Evolutionary conservation across 2,329 filamentous ascomycete genomes (phyloP).

Genomic region (Ophiostoma pallidulum): DNA sequence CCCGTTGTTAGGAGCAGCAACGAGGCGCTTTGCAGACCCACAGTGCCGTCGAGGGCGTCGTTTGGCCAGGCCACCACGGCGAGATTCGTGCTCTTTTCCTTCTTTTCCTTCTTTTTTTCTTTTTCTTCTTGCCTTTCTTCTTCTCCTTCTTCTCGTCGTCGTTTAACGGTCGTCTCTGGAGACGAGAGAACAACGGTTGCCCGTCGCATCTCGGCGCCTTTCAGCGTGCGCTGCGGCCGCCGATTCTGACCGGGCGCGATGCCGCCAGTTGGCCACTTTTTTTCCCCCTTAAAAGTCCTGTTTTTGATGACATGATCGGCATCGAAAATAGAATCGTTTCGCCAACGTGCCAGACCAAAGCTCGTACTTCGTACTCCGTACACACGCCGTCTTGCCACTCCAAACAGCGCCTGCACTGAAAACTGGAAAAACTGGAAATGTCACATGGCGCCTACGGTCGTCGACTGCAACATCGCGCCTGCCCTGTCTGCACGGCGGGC

Average conservation of each 20-base stretch:
- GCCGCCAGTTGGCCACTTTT: constrained; percentile 5
- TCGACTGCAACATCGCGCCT: constrained; percentile 5
- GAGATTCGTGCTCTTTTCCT: not conserved
- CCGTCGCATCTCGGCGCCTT: not conserved
- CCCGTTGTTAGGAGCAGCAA: constrained; percentile 9
- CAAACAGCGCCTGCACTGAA: too few relatives aligned
- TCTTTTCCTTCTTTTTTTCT: not conserved
- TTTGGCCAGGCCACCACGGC: not conserved
- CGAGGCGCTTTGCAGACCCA: not conserved
- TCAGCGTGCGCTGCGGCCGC: too few relatives aligned
- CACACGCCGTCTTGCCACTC: too few relatives aligned
- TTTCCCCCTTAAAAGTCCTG: too few relatives aligned
- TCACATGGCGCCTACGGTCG: constrained; percentile 12
- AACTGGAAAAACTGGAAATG: not conserved
- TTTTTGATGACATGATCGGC: constrained; percentile 8
- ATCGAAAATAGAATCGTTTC: not conserved
- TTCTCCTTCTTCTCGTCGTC: constrained; percentile 1
- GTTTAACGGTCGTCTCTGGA: too few relatives aligned
- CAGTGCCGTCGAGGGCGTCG: not conserved
- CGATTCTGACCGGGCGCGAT: too few relatives aligned
- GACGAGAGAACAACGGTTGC: too few relatives aligned
- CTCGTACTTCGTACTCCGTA: too few relatives aligned
- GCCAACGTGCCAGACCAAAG: too few relatives aligned
- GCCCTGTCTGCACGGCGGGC: too few relatives aligned
- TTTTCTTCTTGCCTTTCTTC: not conserved